Evolutionary conservation across 2,329 filamentous ascomycete species (phyloP), one percentile per base, ranked within the genome.

Genomic region (Pyrenochaeta sp.): DNA sequence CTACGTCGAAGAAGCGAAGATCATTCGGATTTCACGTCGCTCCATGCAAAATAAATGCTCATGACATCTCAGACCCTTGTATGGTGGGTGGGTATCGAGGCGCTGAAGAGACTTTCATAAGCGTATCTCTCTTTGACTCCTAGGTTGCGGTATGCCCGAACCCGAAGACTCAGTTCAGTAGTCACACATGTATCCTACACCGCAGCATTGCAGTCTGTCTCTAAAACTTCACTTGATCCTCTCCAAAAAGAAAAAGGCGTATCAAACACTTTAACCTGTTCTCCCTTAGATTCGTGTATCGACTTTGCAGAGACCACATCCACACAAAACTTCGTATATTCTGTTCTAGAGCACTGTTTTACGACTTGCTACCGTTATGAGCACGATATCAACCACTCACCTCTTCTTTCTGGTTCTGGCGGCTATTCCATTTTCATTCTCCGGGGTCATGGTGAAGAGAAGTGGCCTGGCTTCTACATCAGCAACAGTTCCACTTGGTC

Each of bases 91-190:
- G 15, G 3, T 39, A 19, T 39, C 5, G 36, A 39, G 15, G 15
- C 15, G 13, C 13, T 39, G 15, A 6, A 19, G 15, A n/a, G 5
- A 5, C 4, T 19, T 12, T 30, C 28, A 30, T 39, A 13, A 8
- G 15, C 36, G 36, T 19, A n/a, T n/a, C 15, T 39, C 5, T 39
- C 5, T 39, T 13, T 39, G 36, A 39, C 36, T 39, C 36, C 8
- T n/a, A 39, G 13, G 15, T 39, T 6, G 36, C 15, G 36, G 8
- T 6, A 5, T 13, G 15, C 36, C n/a, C 36, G 36, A 39, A 48
- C 54, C 55, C 42, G 45, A 48, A 37, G 45, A 36, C 30, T 44
- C 42, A 44, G 8, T 39, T 39, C 15, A 19, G 36, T n/a, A 39
- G 36, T 39, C 36, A 39, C 13, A 39, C 36, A 39, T 19, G 36